Percentiles rank a stretch among this genome's conserved stretches.
Conservation (phyloP, 192 early-diverging fungal genomes). For the Coemansia asiatica region DNA sequence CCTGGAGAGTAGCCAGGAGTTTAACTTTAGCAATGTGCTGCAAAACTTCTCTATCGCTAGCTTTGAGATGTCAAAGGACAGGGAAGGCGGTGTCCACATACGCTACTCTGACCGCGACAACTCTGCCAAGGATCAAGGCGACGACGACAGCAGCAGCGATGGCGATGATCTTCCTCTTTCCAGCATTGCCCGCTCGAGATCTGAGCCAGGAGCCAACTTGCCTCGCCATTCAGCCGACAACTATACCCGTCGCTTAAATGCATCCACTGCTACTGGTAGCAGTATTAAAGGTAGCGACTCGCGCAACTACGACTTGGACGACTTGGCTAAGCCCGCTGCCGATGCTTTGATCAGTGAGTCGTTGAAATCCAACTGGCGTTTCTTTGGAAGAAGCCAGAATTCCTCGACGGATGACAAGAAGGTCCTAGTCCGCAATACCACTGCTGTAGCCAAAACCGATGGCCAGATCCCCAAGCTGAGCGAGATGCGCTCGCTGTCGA, state of each 20-base stretch:
- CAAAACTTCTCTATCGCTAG: conserved; percentile 38
- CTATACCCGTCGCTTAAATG: neutral
- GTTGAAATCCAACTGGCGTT: conserved; percentile 1
- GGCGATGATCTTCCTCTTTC: conserved; percentile 47
- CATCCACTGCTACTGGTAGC: neutral
- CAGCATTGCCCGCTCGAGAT: conserved; percentile 35
- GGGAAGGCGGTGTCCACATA: conserved; percentile 27
- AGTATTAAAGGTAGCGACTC: neutral
- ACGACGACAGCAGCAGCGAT: conserved; percentile 22
- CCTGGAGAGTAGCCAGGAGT: conserved; percentile 10
- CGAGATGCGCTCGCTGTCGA: conserved; percentile 23
- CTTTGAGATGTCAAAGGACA: conserved; percentile 28
- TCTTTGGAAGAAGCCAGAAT: conserved; percentile 13
- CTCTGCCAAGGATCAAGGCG: neutral
- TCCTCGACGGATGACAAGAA: neutral
- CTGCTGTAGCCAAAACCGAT: neutral
- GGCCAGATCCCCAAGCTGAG: conserved; percentile 3
- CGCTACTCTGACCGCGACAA: conserved; percentile 22
- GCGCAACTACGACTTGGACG: conserved; percentile 13
- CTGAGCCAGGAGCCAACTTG: conserved; percentile 26
- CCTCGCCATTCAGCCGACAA: conserved; percentile 14
- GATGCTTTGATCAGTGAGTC: neutral
- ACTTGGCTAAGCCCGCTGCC: neutral
- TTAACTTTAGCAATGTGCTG: conserved; percentile 28
- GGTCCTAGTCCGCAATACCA: conserved; percentile 6